Conservation (phyloP, 441 rosid genomes). For the Adansonia grandidieri region DNA sequence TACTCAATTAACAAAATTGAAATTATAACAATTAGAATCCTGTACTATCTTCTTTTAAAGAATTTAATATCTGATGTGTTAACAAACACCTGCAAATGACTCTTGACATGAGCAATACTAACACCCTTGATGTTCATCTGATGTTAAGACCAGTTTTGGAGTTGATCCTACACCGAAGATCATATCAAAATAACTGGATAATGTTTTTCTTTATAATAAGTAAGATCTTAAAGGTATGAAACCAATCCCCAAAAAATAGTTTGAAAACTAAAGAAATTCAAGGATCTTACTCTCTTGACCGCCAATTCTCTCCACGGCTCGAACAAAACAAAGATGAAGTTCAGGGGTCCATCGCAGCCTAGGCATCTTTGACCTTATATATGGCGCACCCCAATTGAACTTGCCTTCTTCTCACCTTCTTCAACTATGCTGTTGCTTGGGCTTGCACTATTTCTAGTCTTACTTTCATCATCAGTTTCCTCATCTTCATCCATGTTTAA, state of each 20-base stretch:
- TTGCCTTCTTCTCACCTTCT: conserved; percentile 38
- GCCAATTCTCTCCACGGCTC: conserved; percentile 47
- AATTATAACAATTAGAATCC: neutral
- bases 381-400: conserved; percentile 35
- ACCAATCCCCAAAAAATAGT: neutral
- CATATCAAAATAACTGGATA: neutral
- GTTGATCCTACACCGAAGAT: conserved; percentile 42
- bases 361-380: conserved; percentile 46
- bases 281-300: conserved; percentile 45
- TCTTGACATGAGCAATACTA: conserved; percentile 45
- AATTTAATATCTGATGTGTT: neutral
- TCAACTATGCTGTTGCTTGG: conserved; percentile 46
- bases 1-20: neutral
- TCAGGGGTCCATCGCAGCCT: conserved; percentile 51
- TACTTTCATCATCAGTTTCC: conserved; percentile 37
- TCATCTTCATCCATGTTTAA: conserved; percentile 26
- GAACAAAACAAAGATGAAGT: conserved; percentile 48
- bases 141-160: conserved; percentile 48
- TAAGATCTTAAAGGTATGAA: neutral
- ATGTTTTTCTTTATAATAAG: neutral
- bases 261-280: conserved; percentile 1
- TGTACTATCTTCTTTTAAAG: neutral
- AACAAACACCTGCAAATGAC: conserved; percentile 43
- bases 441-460: conserved; percentile 38
- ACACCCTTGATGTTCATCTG: conserved; percentile 52